phyloP scores from a whole-genome alignment of 768 basidiomycete genomes.

The Polyporus arcularius region DNA sequence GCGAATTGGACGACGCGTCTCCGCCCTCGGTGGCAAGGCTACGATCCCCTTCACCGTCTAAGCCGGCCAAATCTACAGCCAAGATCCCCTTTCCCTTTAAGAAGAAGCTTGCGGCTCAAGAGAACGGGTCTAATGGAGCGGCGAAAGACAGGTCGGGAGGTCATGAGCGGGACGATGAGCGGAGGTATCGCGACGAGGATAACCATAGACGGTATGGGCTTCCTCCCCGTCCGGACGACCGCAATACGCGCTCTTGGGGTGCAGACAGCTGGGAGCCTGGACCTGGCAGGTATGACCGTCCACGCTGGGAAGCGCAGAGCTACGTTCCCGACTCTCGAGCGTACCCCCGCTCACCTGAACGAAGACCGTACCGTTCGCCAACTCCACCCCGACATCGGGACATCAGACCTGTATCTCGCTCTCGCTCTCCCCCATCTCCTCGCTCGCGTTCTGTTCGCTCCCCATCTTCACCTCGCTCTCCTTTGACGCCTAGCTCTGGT shows the following conservation, averaged over 20 bases:
- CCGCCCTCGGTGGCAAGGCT: constrained; percentile 19
- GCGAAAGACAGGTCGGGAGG: neutral
- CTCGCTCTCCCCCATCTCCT: neutral
- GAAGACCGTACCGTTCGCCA: constrained; percentile 12
- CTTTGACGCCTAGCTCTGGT: constrained; percentile 19
- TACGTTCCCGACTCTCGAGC: constrained; percentile 5
- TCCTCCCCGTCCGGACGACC: constrained; percentile 18
- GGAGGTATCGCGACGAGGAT: constrained; percentile 41
- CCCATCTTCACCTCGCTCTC: constrained; percentile 29
- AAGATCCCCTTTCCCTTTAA: constrained; percentile 82
- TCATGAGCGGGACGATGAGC: constrained; percentile 41
- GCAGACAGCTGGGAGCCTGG: constrained; percentile 44
- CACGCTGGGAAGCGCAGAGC: constrained; percentile 14
- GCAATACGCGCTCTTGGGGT: constrained; percentile 9
- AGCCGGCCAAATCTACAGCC: constrained; percentile 35
- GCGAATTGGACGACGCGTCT: constrained; percentile 70
- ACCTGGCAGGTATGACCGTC: constrained; percentile 16
- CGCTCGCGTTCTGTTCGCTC: constrained; percentile 13
- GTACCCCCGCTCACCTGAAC: constrained; percentile 11
- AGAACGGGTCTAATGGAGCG: constrained; percentile 14
- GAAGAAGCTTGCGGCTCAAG: constrained; percentile 32
- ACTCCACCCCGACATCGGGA: constrained; percentile 3
- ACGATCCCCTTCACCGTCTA: constrained; percentile 32
- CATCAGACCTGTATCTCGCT: constrained; percentile 1
- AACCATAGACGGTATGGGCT: constrained; percentile 25